Evolutionary conservation across 805 yeast genomes (phyloP).

Genomic region (Hemisphaericaspora nanyangensis): DNA sequence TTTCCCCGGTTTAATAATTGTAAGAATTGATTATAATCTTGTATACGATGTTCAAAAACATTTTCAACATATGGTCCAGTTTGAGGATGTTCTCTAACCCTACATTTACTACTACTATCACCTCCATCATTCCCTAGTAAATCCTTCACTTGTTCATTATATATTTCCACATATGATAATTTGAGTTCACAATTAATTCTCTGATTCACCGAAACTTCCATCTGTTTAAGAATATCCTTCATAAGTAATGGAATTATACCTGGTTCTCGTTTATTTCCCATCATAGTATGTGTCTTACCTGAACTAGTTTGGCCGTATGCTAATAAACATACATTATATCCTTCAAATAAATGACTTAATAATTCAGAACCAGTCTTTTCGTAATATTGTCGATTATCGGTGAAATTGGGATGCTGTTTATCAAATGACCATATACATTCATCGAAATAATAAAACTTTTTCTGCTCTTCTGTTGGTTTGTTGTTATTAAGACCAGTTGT

Average conservation of each 20-base stretch:
- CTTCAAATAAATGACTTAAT: constrained; percentile 45
- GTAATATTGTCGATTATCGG: constrained; percentile 51
- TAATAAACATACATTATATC: constrained; percentile 39
- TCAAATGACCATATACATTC: constrained; percentile 17
- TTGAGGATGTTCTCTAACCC: constrained; percentile 62
- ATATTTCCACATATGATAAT: constrained; percentile 68
- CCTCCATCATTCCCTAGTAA: constrained; percentile 34
- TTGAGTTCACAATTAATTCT: constrained; percentile 36
- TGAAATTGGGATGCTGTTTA: constrained; percentile 22
- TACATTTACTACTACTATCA: constrained; percentile 24
- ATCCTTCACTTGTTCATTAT: constrained; percentile 74
- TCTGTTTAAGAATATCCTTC: constrained; percentile 45
- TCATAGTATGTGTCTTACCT: constrained; percentile 42
- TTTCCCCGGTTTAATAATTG: constrained; percentile 50
- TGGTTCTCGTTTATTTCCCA: constrained; percentile 32
- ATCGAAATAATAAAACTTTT: constrained; percentile 15
- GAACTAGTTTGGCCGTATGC: constrained; percentile 44
- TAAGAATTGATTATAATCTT: constrained; percentile 46
- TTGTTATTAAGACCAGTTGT: too few relatives aligned
- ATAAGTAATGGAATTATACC: constrained; percentile 46
- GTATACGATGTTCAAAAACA: constrained; percentile 49
- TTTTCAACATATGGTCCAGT: constrained; percentile 74
- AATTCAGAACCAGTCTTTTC: constrained; percentile 53
- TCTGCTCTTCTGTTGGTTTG: too few relatives aligned
- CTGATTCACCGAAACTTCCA: constrained; percentile 33